Conservation (phyloP, 768 basidiomycete species). For the Trametes elegans region DNA sequence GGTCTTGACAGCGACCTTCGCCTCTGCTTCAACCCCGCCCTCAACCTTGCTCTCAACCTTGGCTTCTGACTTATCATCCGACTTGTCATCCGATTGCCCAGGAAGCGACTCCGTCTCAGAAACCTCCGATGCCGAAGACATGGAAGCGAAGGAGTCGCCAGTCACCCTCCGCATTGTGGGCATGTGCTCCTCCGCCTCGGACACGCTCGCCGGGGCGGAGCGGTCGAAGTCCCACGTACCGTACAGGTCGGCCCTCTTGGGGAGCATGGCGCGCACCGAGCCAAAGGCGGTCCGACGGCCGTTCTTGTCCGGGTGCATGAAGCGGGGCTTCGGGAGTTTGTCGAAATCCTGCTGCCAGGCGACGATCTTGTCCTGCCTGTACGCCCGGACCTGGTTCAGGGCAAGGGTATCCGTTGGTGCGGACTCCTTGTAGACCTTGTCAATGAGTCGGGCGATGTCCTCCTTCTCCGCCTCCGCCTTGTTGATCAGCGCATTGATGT, state of each 20-base stretch:
- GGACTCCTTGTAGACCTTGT: conserved; percentile 78
- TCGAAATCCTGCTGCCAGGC: conserved; percentile 97
- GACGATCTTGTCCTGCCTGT: conserved; percentile 89
- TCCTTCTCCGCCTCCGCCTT: conserved; percentile 74
- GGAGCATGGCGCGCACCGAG: conserved; percentile 73
- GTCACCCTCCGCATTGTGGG: conserved; percentile 46
- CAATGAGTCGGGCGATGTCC: conserved; percentile 71
- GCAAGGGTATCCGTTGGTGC: conserved; percentile 82
- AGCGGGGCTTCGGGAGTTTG: conserved; percentile 71
- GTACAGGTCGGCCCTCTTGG: conserved; percentile 54
- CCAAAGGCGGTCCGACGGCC: conserved; percentile 59
- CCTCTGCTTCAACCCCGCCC: too few species aligned
- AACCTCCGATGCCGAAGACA: conserved; percentile 69
- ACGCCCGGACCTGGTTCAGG: conserved; percentile 80
- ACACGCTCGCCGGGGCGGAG: conserved; percentile 62
- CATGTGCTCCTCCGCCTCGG: conserved; percentile 66
- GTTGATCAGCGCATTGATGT: conserved; percentile 64
- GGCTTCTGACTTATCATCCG: background rate
- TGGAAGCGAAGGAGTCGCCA: conserved; percentile 49
- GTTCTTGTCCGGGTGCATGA: conserved; percentile 46
- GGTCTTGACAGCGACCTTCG: too few species aligned
- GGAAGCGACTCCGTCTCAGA: conserved; percentile 57
- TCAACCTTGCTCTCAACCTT: conserved; percentile 1
- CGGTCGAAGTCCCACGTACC: conserved; percentile 53
- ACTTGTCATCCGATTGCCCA: conserved; percentile 23